Conservation (phyloP, 129 eudicot species). For the Flaveria ramosissima region DNA sequence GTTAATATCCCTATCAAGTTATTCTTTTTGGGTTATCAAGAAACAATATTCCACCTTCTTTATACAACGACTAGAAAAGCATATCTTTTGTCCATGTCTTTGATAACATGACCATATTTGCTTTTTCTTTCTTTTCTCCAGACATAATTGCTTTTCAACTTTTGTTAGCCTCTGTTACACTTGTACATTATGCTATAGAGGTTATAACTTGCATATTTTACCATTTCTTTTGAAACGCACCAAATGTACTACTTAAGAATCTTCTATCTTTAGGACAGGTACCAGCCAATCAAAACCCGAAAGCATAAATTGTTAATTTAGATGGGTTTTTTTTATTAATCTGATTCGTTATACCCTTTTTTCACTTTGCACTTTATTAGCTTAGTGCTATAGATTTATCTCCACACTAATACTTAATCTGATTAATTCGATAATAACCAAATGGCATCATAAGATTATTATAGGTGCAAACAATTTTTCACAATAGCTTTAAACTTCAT, state of each 20-base stretch:
- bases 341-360: no score
- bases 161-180: not conserved
- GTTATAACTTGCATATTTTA: not conserved
- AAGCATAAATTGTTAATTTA: conserved; percentile 1
- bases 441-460: no score
- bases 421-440: no score
- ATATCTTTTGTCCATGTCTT: conserved; percentile 32
- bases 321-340: no score
- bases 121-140: not conserved
- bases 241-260: not conserved
- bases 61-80: conserved; percentile 26
- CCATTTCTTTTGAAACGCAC: not conserved
- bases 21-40: conserved; percentile 27
- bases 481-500: no score
- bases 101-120: conserved; percentile 22
- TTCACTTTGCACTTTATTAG: no score
- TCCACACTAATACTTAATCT: no score
- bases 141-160: conserved; percentile 29
- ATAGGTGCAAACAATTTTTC: no score
- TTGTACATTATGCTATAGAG: conserved; percentile 22
- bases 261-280: conserved; percentile 19
- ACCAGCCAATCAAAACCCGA: conserved; percentile 11
- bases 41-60: conserved; percentile 28
- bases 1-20: conserved; percentile 16
- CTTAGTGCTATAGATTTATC: no score